A percentile compares a stretch with the other conserved stretches of the same genome.
Conservation (phyloP, 2,329 filamentous ascomycete genomes). For the Colletotrichum tamarilloi region DNA sequence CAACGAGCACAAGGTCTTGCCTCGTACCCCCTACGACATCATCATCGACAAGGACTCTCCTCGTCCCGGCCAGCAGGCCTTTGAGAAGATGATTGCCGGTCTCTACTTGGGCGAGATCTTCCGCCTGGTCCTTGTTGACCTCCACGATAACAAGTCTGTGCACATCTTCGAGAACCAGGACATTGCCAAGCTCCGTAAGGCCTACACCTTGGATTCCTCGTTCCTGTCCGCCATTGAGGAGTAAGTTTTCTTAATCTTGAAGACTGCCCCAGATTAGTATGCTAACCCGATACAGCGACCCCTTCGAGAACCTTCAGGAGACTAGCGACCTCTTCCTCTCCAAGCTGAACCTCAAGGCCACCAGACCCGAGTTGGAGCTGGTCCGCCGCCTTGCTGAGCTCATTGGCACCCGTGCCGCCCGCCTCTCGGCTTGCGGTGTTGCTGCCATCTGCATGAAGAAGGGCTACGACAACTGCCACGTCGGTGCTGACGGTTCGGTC, state of each 20-base stretch:
- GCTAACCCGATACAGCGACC: constrained; percentile 69
- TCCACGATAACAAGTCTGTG: constrained; percentile 81
- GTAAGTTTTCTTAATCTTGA: constrained; percentile 56
- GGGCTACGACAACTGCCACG: constrained; percentile 86
- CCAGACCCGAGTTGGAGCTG: constrained; percentile 85
- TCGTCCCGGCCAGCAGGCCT: constrained; percentile 91
- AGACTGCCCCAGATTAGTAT: not conserved
- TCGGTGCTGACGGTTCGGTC: constrained; percentile 95
- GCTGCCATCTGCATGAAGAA: constrained; percentile 98
- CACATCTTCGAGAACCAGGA: constrained; percentile 88
- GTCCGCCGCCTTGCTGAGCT: constrained; percentile 90
- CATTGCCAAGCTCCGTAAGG: constrained; percentile 80
- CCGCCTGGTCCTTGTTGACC: constrained; percentile 85
- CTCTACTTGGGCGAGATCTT: constrained; percentile 96
- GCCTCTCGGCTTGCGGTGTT: constrained; percentile 93
- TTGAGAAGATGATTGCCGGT: constrained; percentile 98
- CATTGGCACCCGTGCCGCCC: constrained; percentile 93
- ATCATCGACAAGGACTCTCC: constrained; percentile 92
- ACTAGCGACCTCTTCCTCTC: constrained; percentile 84
- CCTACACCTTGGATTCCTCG: constrained; percentile 91
- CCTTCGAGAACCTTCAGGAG: constrained; percentile 94
- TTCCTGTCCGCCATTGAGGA: constrained; percentile 95
- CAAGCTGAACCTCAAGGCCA: constrained; percentile 78
- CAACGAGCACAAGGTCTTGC: constrained; percentile 90
- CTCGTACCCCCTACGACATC: constrained; percentile 85